phyloP scores from a whole-genome alignment of 768 basidiomycete genomes.

The Tulasnella sp. region DNA sequence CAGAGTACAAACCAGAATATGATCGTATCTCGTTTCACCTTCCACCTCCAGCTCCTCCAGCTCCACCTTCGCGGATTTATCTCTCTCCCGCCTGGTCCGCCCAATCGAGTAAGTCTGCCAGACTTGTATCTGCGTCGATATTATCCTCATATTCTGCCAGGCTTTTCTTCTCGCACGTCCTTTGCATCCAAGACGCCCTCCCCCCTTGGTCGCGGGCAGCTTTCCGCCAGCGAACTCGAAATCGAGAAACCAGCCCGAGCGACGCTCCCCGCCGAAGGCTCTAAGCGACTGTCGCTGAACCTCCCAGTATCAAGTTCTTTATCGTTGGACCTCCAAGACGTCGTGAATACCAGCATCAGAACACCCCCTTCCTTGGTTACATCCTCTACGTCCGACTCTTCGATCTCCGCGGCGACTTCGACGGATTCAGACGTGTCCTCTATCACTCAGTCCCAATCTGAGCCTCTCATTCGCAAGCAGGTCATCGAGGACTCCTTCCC shows the following conservation, averaged over 20 bases:
- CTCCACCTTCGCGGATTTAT: background rate
- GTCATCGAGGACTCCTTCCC: background rate
- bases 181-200: background rate
- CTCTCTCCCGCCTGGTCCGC: background rate
- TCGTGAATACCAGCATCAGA: background rate
- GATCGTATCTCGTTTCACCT: background rate
- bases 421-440: background rate
- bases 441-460: background rate
- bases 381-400: background rate
- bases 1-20: background rate
- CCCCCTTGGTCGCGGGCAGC: background rate
- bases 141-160: background rate
- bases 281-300: constrained; percentile 13
- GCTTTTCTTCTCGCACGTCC: background rate
- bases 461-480: background rate
- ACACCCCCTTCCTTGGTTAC: background rate
- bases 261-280: background rate
- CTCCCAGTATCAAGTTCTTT: constrained; percentile 1
- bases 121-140: background rate
- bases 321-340: constrained; percentile 1
- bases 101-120: background rate
- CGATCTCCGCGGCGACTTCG: background rate
- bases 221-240: background rate
- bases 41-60: background rate
- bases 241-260: background rate